These are phyloP conservation scores for Triglochin maritima DNA, from an alignment of 106 monocot genomes.

Conservation along the genomic window DNA sequence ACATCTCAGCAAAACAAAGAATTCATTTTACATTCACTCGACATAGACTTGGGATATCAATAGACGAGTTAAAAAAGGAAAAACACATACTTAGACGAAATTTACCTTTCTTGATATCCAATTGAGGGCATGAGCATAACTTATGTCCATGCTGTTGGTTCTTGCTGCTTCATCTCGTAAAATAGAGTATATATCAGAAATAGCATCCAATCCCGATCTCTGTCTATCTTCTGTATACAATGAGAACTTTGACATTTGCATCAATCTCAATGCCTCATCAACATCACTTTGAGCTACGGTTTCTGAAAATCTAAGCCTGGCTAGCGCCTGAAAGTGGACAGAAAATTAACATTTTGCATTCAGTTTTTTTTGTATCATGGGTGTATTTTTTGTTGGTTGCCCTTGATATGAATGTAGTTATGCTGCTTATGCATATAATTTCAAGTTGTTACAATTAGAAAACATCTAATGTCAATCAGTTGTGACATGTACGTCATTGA, in stretches of 20 bases:
- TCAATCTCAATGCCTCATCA: conserved; percentile 86
- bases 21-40: no score
- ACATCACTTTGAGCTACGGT: conserved; percentile 94
- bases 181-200: conserved; percentile 96
- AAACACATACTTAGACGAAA: neutral
- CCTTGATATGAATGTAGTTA: no score
- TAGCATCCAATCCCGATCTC: conserved; percentile 92
- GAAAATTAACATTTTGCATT: neutral
- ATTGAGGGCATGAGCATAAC: conserved; percentile 88
- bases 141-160: conserved; percentile 68
- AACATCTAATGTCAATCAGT: neutral
- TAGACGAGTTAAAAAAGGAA: neutral
- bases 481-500: neutral
- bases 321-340: conserved; percentile 54
- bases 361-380: no score
- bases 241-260: conserved; percentile 99
- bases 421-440: no score
- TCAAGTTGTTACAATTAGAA: no score
- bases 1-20: neutral
- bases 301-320: conserved; percentile 89
- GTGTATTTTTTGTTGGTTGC: neutral
- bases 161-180: conserved; percentile 91
- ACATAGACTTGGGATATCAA: neutral
- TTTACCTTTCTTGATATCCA: conserved; percentile 98
- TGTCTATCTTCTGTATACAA: conserved; percentile 90